Conservation (phyloP, 2,329 filamentous ascomycete genomes). For the Ciborinia camelliae region DNA sequence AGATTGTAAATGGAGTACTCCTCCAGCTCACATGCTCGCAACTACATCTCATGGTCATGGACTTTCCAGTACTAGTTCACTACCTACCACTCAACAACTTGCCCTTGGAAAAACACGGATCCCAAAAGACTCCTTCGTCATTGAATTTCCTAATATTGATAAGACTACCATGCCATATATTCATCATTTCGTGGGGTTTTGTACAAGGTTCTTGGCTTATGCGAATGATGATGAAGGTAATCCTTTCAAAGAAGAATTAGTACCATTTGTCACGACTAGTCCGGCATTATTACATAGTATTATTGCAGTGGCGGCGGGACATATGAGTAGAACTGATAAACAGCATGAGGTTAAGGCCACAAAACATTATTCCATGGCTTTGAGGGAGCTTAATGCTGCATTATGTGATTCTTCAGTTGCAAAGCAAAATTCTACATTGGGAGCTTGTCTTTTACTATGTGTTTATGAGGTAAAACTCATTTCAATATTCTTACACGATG, state of each 20-base stretch:
- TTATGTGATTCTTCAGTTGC: constrained; percentile 31
- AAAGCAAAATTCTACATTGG: constrained; percentile 32
- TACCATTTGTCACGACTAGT: constrained; percentile 30
- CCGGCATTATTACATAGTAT: constrained; percentile 36
- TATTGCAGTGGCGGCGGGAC: constrained; percentile 35
- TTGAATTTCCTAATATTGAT: constrained; percentile 35
- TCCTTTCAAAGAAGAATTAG: constrained; percentile 34
- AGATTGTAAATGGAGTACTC: constrained; percentile 32
- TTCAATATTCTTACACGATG: not conserved
- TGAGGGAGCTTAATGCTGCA: constrained; percentile 30
- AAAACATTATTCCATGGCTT: constrained; percentile 33
- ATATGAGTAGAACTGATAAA: constrained; percentile 31
- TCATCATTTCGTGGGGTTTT: constrained; percentile 37
- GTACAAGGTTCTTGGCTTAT: constrained; percentile 34
- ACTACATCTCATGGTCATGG: constrained; percentile 17
- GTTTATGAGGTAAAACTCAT: constrained; percentile 33
- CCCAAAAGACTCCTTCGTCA: constrained; percentile 33
- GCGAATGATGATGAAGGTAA: constrained; percentile 36
- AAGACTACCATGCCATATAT: constrained; percentile 33
- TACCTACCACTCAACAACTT: constrained; percentile 19
- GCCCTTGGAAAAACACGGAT: constrained; percentile 15
- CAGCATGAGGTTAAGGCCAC: constrained; percentile 31
- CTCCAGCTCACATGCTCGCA: constrained; percentile 15
- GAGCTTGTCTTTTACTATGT: constrained; percentile 35
- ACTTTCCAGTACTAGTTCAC: not conserved